Percentiles rank a stretch among this genome's conserved stretches.
Evolutionary conservation across 2,329 filamentous ascomycete genomes (phyloP).

Genomic region (Passalora sequoiae): DNA sequence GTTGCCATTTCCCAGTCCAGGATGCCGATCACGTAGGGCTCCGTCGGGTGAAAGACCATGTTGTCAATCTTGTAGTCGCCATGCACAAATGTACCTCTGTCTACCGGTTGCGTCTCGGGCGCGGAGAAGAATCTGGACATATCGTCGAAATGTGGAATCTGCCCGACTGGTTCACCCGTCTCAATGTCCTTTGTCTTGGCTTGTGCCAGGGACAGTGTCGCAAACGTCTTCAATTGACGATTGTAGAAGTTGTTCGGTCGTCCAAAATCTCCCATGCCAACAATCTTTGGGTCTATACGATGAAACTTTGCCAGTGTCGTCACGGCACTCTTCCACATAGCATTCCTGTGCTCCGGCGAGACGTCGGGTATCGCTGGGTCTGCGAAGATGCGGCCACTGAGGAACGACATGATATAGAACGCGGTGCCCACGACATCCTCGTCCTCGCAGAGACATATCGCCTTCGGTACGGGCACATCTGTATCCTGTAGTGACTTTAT

Average conservation of each 20-base stretch:
- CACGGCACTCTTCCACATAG: slow-evolving; percentile 83
- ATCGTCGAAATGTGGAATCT: slow-evolving; percentile 76
- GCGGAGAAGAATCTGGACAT: slow-evolving; percentile 74
- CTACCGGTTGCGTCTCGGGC: slow-evolving; percentile 63
- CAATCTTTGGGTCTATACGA: slow-evolving; percentile 59
- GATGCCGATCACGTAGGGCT: slow-evolving; percentile 83
- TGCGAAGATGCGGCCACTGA: slow-evolving; percentile 89
- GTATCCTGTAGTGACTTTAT: slow-evolving; percentile 75
- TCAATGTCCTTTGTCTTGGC: slow-evolving; percentile 70
- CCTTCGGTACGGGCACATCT: slow-evolving; percentile 78
- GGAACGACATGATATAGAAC: slow-evolving; percentile 96
- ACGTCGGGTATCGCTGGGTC: slow-evolving; percentile 76
- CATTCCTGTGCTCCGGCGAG: slow-evolving; percentile 60
- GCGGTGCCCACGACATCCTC: slow-evolving; percentile 72
- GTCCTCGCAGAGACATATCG: slow-evolving; percentile 84
- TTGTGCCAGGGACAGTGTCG: slow-evolving; percentile 71
- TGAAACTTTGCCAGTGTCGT: slow-evolving; percentile 82
- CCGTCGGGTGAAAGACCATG: slow-evolving; percentile 72
- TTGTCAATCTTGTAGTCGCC: slow-evolving; percentile 85
- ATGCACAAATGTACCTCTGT: slow-evolving; percentile 76
- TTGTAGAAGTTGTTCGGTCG: slow-evolving; percentile 72
- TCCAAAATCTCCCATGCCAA: slow-evolving; percentile 70
- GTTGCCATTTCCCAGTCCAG: slow-evolving; percentile 99
- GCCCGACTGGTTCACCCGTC: slow-evolving; percentile 68
- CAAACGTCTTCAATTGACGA: slow-evolving; percentile 79